Base-by-base conservation (phyloP, 495 filamentous ascomycete genomes). In the Annulohypoxylon bovei region DNA sequence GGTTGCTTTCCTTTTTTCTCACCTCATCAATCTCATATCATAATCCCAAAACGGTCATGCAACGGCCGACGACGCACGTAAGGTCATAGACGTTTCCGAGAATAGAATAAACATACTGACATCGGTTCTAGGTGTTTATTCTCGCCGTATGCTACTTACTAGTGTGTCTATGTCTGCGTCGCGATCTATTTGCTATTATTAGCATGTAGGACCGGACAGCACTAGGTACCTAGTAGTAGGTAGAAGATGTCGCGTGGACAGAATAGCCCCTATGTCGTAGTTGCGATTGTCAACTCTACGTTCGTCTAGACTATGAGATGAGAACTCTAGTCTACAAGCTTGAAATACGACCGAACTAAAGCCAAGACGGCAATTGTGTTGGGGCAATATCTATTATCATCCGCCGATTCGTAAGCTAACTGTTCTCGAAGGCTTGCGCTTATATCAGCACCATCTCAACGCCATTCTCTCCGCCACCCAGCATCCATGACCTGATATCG, bases 1-100 rank as follows among this genome's bases (percentile, higher is more conserved):
- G 22, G 35, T 7, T 33, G 2, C 20, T 32, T 44, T 14, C 28
- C 18, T 39, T n/a, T 23, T 56, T 27, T 56, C 53, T 23, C 32
- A 46, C 30, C 39, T 60, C 37, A 42, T 25, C 55, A 25, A 60
- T 63, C 27, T 60, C 57, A 39, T 30, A 22, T 65, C 35, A 16
- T 39, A 30, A 52, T 44, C 56, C 67, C 65, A 49, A 62, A 62
- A 62, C 65, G 58, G 58, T 12, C 18, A 68, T 68, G 65, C 58
- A 68, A 62, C 58, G 33, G 14, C 20, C n/a, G 42, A 68, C 65
- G 65, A 62, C 65, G 58, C 65, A 56, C 20, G 5, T 56, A 55
- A 50, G 58, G 57, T 62, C 58, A 28, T 62, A 49, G 27, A 52
- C 28, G 27, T 39, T 44, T 57, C 57, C 65, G 65, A 68, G 65